These are phyloP conservation scores for Penicillium bialowiezense DNA, from an alignment of 495 filamentous ascomycete genomes.

Conservation along the genomic window DNA sequence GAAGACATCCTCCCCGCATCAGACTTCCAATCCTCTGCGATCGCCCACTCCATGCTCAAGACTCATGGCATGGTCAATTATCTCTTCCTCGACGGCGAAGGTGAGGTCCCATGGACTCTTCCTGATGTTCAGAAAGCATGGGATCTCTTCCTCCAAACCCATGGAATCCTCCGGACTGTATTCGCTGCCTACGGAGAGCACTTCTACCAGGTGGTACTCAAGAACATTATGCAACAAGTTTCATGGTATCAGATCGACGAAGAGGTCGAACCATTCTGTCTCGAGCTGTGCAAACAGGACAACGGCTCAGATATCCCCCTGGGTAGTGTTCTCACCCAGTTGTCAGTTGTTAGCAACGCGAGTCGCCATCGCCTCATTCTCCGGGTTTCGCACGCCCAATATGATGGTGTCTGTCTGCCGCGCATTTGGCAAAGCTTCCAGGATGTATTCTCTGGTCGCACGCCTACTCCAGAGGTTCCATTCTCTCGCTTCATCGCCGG, in stretches of 20 bases:
- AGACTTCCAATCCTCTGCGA: not conserved
- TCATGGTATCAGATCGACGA: not conserved
- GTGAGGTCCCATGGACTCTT: too few species aligned
- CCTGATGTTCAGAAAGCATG: not conserved
- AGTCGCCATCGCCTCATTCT: not conserved
- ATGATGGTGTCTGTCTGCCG: not conserved
- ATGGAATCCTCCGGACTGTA: not conserved
- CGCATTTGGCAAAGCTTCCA: too few species aligned
- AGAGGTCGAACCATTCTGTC: not conserved
- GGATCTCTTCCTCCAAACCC: not conserved
- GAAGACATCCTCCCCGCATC: not conserved
- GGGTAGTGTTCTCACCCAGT: not conserved
- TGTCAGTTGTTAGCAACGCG: not conserved
- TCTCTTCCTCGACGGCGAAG: not conserved
- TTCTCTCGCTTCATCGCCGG: not conserved
- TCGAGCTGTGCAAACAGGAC: not conserved
- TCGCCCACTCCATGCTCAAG: not conserved
- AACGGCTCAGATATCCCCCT: too few species aligned
- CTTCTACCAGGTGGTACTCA: not conserved
- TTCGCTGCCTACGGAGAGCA: not conserved
- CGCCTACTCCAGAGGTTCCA: too few species aligned
- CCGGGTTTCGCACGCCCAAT: not conserved
- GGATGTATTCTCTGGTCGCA: too few species aligned
- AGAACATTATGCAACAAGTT: not conserved
- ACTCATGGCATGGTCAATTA: too few species aligned